Percentiles rank a stretch among this genome's conserved stretches.
phyloP scores from a whole-genome alignment of 768 basidiomycete genomes.

The Pleurotus djamor region DNA sequence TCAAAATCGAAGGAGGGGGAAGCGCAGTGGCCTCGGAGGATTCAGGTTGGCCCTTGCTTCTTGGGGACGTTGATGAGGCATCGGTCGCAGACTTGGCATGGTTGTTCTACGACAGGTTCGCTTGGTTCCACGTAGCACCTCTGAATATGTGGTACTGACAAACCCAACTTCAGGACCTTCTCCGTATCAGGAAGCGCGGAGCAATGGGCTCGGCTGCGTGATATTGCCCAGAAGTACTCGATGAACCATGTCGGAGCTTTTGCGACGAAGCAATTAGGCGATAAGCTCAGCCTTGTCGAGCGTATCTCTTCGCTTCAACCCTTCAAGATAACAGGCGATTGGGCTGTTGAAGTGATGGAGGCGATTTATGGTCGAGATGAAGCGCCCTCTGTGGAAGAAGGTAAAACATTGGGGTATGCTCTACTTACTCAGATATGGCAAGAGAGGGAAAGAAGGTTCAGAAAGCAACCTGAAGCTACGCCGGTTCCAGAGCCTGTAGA shows the following conservation, averaged over 20 bases:
- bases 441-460: not conserved
- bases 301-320: not conserved
- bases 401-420: not conserved
- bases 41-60: no score
- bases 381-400: not conserved
- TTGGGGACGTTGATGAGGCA: no score
- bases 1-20: no score
- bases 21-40: no score
- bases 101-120: no score
- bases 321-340: not conserved
- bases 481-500: no score
- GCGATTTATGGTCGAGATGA: not conserved
- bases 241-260: not conserved
- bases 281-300: not conserved
- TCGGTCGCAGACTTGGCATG: no score
- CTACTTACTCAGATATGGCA: not conserved
- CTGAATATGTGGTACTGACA: no score
- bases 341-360: not conserved
- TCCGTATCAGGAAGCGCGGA: not conserved
- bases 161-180: no score
- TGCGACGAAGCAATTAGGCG: not conserved
- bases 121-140: no score
- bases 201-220: not conserved
- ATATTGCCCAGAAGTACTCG: not conserved
- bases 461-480: no score